phyloP scores from a whole-genome alignment of 2,329 filamentous ascomycete species.

The Cytospora paraplurivora region DNA sequence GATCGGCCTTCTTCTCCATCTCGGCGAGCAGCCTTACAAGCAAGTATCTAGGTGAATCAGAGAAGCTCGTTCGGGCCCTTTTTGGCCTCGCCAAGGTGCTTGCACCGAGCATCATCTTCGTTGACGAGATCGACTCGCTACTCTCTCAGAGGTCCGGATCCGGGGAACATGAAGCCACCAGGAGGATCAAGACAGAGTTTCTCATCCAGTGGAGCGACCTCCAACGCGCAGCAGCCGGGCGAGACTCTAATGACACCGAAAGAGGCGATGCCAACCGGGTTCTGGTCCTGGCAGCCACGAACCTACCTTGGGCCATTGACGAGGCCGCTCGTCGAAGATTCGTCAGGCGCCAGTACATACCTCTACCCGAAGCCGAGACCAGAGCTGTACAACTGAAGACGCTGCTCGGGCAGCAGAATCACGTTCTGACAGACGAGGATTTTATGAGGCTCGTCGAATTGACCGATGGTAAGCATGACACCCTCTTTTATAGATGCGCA shows the following conservation, averaged over 20 bases:
- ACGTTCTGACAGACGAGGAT: conserved; percentile 71
- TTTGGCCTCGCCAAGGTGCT: conserved; percentile 87
- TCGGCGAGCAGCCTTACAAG: conserved; percentile 92
- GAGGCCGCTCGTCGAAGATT: conserved; percentile 90
- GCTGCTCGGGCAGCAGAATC: conserved; percentile 84
- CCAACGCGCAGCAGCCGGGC: conserved; percentile 85
- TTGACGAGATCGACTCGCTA: conserved; percentile 96
- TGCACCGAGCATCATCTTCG: conserved; percentile 95
- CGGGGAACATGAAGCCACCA: conserved; percentile 88
- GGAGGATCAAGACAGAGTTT: conserved; percentile 96
- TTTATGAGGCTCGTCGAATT: conserved; percentile 73
- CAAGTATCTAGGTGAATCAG: conserved; percentile 94
- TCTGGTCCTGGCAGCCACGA: conserved; percentile 91
- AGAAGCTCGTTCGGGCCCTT: conserved; percentile 91
- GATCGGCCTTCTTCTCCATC: conserved; percentile 95
- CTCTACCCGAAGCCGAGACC: conserved; percentile 82
- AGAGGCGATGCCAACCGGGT: conserved; percentile 85
- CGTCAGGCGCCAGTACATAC: conserved; percentile 93
- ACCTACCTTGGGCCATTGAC: conserved; percentile 96
- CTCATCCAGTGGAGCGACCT: conserved; percentile 96
- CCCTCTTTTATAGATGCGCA: too few relatives aligned
- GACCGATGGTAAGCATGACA: conserved; percentile 72
- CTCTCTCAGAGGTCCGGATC: conserved; percentile 81
- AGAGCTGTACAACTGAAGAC: conserved; percentile 77
- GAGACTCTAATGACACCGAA: conserved; percentile 67